phyloP scores from a whole-genome alignment of 2,329 filamentous ascomycete species.

The Monilinia laxa region DNA sequence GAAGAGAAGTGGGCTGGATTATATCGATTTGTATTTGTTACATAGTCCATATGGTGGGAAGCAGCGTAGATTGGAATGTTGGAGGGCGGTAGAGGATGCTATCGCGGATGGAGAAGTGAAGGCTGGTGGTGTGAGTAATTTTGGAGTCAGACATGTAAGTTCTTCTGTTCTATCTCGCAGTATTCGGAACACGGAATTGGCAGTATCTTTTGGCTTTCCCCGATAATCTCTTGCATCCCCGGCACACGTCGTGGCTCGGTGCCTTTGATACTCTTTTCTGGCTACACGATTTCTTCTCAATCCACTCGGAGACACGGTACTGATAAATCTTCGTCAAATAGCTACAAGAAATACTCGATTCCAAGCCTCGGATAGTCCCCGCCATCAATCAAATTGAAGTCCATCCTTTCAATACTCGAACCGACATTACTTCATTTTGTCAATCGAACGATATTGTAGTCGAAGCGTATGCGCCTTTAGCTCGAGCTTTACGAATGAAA shows the following conservation, averaged over 20 bases:
- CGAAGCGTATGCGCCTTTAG: conserved; percentile 79
- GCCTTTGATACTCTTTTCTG: not conserved
- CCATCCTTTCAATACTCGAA: conserved; percentile 77
- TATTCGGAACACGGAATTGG: not conserved
- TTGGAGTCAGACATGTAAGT: conserved; percentile 69
- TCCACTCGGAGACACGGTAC: not conserved
- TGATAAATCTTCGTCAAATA: conserved; percentile 13
- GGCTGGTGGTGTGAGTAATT: conserved; percentile 76
- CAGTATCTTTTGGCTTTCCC: not conserved
- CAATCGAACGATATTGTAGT: conserved; percentile 65
- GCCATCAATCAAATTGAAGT: conserved; percentile 80
- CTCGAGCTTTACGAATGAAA: conserved; percentile 66
- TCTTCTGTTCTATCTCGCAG: not conserved
- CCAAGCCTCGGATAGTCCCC: conserved; percentile 55
- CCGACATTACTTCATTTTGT: conserved; percentile 65
- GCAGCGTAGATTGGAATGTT: conserved; percentile 66
- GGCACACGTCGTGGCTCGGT: no score
- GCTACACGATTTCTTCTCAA: not conserved
- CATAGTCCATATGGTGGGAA: conserved; percentile 77
- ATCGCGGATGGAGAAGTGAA: conserved; percentile 68
- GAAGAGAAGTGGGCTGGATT: conserved; percentile 64
- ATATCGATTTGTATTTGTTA: conserved; percentile 77
- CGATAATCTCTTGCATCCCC: not conserved
- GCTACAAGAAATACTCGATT: conserved; percentile 39
- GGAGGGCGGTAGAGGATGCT: conserved; percentile 75